Base-by-base conservation (phyloP, 2,329 filamentous ascomycete species). In the Aureobasidium melanogenum region DNA sequence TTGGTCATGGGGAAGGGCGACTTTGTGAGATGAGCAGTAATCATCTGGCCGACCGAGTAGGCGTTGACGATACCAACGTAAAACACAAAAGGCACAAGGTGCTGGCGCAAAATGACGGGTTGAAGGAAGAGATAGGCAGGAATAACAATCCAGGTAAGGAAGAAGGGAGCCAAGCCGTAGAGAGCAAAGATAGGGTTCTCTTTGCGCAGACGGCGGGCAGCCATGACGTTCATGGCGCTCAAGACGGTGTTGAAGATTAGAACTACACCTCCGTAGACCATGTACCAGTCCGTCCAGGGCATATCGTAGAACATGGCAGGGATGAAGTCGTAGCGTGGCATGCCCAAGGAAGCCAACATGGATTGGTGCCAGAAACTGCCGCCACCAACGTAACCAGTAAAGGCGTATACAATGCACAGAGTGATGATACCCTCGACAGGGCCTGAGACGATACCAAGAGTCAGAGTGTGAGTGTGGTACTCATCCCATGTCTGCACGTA, bases 401-500 rank as follows among this genome's bases (percentile, higher is more conserved):
- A 77, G 38, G 85, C 84, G 74, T 94, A 97, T 63, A 99, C 86
- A 60, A 83, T 72, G 68, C 90, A 87, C 22, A 99, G 82, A 43
- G 90, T 91, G 50, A 97, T 77, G 61, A 99, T 88, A 56, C 94
- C 94, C 76, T 99, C 94, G 39, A 99, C 94, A 4, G 94, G 94
- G 0, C 94, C 94, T 66, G 93, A 97, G 66, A 99, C 82, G 64
- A 97, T 79, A 63, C 94, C 94, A 6, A 99, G 84, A 1, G 91
- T 97, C 51, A 99, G 83, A 3, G 92, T 94, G 75, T 97, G 92
- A 56, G 94, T 99, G 77, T 97, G 93, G 77, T 97, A 99, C 74
- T 97, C 94, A 71, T 99, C 94, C 94, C 94, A 99, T 36, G 94
- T 97, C 74, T 97, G 94, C 44, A 97, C 88, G 74, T 97, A 97